Base-by-base conservation (phyloP, 2,329 filamentous ascomycete species). In the Colletotrichum tanaceti region DNA sequence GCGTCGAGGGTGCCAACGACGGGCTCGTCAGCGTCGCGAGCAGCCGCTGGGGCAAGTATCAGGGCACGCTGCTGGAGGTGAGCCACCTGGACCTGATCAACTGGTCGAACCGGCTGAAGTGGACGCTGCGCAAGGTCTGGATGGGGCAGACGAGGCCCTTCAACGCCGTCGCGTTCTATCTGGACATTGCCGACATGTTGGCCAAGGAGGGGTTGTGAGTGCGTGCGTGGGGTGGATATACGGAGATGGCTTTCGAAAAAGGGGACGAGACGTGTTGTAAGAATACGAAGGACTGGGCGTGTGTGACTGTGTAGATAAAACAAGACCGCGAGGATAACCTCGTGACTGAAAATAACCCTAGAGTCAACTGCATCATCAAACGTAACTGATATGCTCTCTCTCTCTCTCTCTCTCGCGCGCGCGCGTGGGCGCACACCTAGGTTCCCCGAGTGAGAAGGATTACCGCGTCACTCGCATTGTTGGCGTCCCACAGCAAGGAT, bases 121-220 rank as follows among this genome's bases (percentile, higher is more conserved):
- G 85, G 83, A 83, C 83, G 47, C 73, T 87, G 49, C 79, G 90
- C 82, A 81, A 78, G 57, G 73, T 82, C 64, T 81, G 81, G 79
- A 80, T 84, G 76, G 88, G 88, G 1, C 81, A 84, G 70, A 80
- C 82, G 72, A 83, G 81, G 65, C 89, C 85, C 18, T 91, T 91
- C 73, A 91, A 91, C 74, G 89, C 89, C 2, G 84, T 91, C 65
- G 89, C 89, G 0, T 90, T 91, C 73, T 91, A 91, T 73, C 82
- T 91, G 2, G 87, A 85, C 68, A 87, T 91, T 73, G 85, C 85
- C 13, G 87, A 92, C 74, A 93, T 92, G 90, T 79, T 93, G 58
- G 89, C 91, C 2, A 90, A 89, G 73, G 90, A 93, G 74, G 89
- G 87, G 1, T 70, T 81, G 20, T 83, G 69, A 77, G 32, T 35